These are phyloP conservation scores for Pluteus cervinus DNA, from an alignment of 768 basidiomycete species.

Conservation along the genomic window DNA sequence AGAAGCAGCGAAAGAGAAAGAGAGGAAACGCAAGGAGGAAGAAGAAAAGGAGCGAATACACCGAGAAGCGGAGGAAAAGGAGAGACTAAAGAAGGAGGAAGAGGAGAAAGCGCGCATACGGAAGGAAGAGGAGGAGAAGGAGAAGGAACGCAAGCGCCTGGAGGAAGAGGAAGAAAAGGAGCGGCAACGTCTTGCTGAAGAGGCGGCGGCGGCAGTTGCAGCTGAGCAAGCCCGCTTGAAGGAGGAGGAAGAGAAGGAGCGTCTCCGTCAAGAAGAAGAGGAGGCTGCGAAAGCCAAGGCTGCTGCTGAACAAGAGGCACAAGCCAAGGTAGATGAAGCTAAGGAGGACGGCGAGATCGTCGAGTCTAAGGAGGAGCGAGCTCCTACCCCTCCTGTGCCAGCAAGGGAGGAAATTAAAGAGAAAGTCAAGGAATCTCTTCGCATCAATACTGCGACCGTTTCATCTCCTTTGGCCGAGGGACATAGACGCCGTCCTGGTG, in stretches of 20 bases:
- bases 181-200: too few species aligned
- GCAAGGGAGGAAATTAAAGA: conserved; percentile 33
- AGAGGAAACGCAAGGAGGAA: conserved; percentile 20
- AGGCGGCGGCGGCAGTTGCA: conserved; percentile 14
- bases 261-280: conserved; percentile 35
- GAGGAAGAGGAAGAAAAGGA: conserved; percentile 29
- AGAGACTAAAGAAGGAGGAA: conserved; percentile 37
- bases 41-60: conserved; percentile 34
- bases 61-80: conserved; percentile 47
- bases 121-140: conserved; percentile 33
- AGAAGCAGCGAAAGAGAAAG: conserved; percentile 24
- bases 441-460: conserved; percentile 56
- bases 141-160: too few species aligned
- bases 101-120: conserved; percentile 28
- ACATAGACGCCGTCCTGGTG: conserved; percentile 66
- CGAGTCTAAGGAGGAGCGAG: conserved; percentile 34
- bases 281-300: conserved; percentile 36
- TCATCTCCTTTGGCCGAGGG: conserved; percentile 28
- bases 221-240: conserved; percentile 9
- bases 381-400: too few species aligned
- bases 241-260: conserved; percentile 19
- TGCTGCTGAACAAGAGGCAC: conserved; percentile 21
- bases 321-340: conserved; percentile 23
- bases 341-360: conserved; percentile 38
- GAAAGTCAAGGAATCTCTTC: conserved; percentile 49